A percentile compares a stretch with the other conserved stretches of the same genome.
Evolutionary conservation across 2,329 filamentous ascomycete genomes (phyloP).

Genomic region (Cladophialophora carrionii): DNA sequence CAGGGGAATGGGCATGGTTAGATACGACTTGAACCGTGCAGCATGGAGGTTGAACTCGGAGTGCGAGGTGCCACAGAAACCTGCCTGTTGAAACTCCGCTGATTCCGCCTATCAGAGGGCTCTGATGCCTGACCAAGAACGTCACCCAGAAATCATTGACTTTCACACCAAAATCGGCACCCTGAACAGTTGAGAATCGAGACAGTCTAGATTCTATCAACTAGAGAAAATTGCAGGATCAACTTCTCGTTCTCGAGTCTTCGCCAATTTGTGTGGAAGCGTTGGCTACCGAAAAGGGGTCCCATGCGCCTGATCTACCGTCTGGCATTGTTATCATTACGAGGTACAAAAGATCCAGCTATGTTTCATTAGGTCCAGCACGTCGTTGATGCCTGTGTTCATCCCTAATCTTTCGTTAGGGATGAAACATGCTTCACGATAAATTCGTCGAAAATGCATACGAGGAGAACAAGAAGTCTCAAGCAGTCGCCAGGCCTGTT

Average conservation of each 20-base stretch:
- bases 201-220: neutral
- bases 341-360: neutral
- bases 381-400: neutral
- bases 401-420: neutral
- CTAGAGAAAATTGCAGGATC: neutral
- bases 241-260: neutral
- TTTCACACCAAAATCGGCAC: neutral
- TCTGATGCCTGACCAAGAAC: conserved; percentile 5
- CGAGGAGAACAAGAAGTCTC: neutral
- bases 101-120: conserved; percentile 13
- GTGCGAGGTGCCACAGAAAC: neutral
- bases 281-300: neutral
- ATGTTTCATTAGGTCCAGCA: neutral
- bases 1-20: conserved; percentile 64
- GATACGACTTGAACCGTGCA: conserved; percentile 26
- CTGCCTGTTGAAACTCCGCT: conserved; percentile 4
- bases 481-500: neutral
- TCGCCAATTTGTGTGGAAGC: neutral
- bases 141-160: neutral
- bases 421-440: neutral
- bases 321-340: neutral
- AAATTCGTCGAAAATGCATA: neutral
- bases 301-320: neutral
- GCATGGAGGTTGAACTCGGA: neutral
- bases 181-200: neutral